Conservation (phyloP, 352 stramenopile species). For the Globisporangium paddicum region DNA sequence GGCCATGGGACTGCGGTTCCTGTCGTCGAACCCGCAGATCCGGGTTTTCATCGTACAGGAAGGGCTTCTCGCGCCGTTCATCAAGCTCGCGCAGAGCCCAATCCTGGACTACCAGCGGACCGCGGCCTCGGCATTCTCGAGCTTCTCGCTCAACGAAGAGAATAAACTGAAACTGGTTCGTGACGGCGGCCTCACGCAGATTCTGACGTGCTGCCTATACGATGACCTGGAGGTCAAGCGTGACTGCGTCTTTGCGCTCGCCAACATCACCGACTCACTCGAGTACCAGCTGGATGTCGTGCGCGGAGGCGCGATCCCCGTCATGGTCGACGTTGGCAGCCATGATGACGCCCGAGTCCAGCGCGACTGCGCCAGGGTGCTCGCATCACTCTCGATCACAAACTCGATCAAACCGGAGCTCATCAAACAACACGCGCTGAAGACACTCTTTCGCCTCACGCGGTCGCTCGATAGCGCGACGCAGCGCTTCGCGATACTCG, state of each 20-base stretch:
- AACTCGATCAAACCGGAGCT: conserved; percentile 82
- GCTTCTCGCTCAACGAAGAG: conserved; percentile 90
- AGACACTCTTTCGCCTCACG: conserved; percentile 91
- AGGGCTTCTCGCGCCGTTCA: conserved; percentile 87
- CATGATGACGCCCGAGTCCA: conserved; percentile 91
- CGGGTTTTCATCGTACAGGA: conserved; percentile 91
- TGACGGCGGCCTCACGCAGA: conserved; percentile 85
- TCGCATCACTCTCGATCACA: conserved; percentile 90
- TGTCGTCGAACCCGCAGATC: conserved; percentile 92
- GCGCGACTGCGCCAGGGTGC: conserved; percentile 87
- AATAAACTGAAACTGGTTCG: conserved; percentile 94
- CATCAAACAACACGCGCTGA: conserved; percentile 74
- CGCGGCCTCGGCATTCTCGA: conserved; percentile 90
- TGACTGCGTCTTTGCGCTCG: conserved; percentile 92
- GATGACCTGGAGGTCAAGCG: conserved; percentile 90
- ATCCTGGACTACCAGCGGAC: conserved; percentile 92
- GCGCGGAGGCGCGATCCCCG: conserved; percentile 78
- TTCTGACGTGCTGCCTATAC: conserved; percentile 89
- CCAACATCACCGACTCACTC: conserved; percentile 90
- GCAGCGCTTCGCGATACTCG: conserved; percentile 93
- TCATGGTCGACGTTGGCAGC: conserved; percentile 64
- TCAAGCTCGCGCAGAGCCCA: conserved; percentile 88
- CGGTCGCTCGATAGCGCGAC: conserved; percentile 90
- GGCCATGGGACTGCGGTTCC: conserved; percentile 93
- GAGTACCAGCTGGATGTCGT: conserved; percentile 90